Evolutionary conservation across 306 rosid species (phyloP).

Genomic region (Parietaria judaica): DNA sequence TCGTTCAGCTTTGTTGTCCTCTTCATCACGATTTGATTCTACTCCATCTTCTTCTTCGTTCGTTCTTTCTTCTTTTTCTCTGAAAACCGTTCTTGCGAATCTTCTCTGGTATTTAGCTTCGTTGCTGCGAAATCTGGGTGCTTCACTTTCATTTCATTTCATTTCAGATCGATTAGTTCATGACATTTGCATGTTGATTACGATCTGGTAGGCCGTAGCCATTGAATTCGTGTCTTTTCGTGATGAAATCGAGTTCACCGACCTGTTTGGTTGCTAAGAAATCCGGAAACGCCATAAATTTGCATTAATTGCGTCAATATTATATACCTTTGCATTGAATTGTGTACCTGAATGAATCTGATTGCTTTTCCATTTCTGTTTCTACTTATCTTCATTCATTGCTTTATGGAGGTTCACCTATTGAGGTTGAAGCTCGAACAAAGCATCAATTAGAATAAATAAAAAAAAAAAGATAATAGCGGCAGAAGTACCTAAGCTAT

Average conservation of each 20-base stretch:
- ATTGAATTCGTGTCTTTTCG: no score
- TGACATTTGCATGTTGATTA: no score
- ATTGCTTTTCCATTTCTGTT: constrained; percentile 9
- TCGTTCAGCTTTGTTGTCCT: constrained; percentile 7
- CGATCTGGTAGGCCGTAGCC: no score
- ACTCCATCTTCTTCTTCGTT: no score
- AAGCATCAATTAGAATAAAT: constrained; percentile 7
- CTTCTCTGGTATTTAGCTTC: constrained; percentile 1
- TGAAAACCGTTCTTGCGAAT: constrained; percentile 5
- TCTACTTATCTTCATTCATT: no score
- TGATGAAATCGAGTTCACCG: not conserved
- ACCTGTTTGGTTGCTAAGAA: constrained; percentile 12
- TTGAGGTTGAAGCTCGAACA: constrained; percentile 4
- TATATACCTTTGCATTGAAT: constrained; percentile 20
- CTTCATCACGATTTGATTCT: not conserved
- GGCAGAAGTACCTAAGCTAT: no score
- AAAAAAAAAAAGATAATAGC: no score
- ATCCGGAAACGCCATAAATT: no score
- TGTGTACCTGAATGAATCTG: constrained; percentile 14
- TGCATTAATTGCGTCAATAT: no score
- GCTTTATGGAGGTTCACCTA: no score
- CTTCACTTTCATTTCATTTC: not conserved
- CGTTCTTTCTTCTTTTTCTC: not conserved
- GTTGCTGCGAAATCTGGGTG: not conserved
- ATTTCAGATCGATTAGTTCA: not conserved